A percentile compares a stretch with the other conserved stretches of the same genome.
Conservation (phyloP, 1,284 basidiomycete genomes). For the Peniophora sp. region DNA sequence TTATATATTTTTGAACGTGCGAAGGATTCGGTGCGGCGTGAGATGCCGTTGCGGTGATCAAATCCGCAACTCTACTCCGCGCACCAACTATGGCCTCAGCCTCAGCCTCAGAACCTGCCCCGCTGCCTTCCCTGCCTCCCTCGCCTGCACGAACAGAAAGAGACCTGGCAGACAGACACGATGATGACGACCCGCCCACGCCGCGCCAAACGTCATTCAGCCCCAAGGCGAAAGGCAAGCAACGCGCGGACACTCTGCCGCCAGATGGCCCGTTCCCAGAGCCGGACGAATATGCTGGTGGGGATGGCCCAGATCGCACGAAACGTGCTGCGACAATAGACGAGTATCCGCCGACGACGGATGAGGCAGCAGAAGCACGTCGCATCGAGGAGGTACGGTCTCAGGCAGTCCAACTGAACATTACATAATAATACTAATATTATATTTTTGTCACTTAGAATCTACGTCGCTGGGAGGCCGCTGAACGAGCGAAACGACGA, state of each 20-base stretch:
- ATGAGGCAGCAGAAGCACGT: conserved; percentile 57
- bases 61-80: neutral
- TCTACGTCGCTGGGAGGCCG: conserved; percentile 63
- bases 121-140: conserved; percentile 13
- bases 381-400: conserved; percentile 59
- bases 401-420: neutral
- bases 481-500: conserved; percentile 63
- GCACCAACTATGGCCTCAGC: conserved; percentile 4
- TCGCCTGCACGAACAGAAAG: conserved; percentile 13
- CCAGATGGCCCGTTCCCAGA: conserved; percentile 10
- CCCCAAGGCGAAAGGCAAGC: conserved; percentile 18
- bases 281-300: conserved; percentile 13
- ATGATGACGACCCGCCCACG: conserved; percentile 1
- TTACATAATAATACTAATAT: conserved; percentile 2
- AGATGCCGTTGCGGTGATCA: neutral
- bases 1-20: no score
- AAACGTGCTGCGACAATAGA: conserved; percentile 17
- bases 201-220: conserved; percentile 2
- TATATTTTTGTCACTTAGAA: no score
- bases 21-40: conserved; percentile 4
- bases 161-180: conserved; percentile 8
- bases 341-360: conserved; percentile 58
- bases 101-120: conserved; percentile 7
- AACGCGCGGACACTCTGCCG: conserved; percentile 6
- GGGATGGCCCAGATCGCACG: conserved; percentile 20